Evolutionary conservation across 2,329 filamentous ascomycete genomes (phyloP).

Genomic region (Bipolaris zeicola): DNA sequence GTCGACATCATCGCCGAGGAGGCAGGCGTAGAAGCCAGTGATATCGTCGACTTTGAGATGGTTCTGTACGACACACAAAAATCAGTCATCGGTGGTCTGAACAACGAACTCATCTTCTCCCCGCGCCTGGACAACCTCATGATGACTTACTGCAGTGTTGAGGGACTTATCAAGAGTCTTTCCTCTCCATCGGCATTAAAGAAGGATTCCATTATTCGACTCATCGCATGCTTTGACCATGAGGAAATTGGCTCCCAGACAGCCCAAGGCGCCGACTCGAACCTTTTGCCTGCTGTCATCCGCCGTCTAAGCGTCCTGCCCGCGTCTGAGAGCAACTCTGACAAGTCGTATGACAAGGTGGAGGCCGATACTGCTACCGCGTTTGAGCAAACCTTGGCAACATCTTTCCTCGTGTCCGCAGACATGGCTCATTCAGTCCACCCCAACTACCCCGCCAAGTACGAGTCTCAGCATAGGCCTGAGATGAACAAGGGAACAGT

Average conservation of each 20-base stretch:
- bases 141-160: slow-evolving; percentile 92
- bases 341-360: slow-evolving; percentile 69
- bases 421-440: slow-evolving; percentile 98
- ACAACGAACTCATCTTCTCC: slow-evolving; percentile 94
- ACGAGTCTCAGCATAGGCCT: slow-evolving; percentile 87
- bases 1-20: slow-evolving; percentile 84
- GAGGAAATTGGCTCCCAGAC: slow-evolving; percentile 95
- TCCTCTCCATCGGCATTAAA: slow-evolving; percentile 68
- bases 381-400: slow-evolving; percentile 89
- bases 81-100: slow-evolving; percentile 83
- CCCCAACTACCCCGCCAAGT: slow-evolving; percentile 91
- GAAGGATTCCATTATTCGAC: slow-evolving; percentile 78
- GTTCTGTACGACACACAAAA: slow-evolving; percentile 97
- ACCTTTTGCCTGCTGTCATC: slow-evolving; percentile 84
- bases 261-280: slow-evolving; percentile 91
- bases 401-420: slow-evolving; percentile 91
- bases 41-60: slow-evolving; percentile 92
- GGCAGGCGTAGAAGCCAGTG: slow-evolving; percentile 69
- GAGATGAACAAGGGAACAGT: slow-evolving; percentile 97
- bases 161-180: slow-evolving; percentile 82
- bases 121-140: slow-evolving; percentile 94
- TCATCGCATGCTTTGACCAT: slow-evolving; percentile 96
- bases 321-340: slow-evolving; percentile 61
- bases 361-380: slow-evolving; percentile 71
- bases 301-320: slow-evolving; percentile 84